Evolutionary conservation across 345 rosid genomes (phyloP).

Genomic region (Trapa incisa): DNA sequence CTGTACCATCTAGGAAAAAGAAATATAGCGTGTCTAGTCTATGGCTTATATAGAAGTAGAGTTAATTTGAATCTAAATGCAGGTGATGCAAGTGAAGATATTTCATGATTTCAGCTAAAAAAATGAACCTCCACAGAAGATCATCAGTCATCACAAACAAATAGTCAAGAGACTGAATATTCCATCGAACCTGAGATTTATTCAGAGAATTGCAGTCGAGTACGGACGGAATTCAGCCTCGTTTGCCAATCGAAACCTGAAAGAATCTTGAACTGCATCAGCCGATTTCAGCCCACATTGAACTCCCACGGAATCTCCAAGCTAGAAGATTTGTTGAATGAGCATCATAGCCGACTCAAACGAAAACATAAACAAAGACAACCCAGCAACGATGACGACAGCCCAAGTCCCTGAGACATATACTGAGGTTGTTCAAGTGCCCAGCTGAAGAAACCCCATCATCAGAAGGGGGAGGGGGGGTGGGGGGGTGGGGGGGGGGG

Average conservation of each 20-base stretch:
- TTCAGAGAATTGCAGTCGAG: slow-evolving; percentile 26
- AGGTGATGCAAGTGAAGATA: neutral
- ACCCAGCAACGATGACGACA: neutral
- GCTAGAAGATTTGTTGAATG: slow-evolving; percentile 1
- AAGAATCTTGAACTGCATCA: slow-evolving; percentile 10
- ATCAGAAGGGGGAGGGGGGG: slow-evolving; percentile 1
- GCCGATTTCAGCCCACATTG: slow-evolving; percentile 19
- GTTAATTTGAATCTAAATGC: neutral
- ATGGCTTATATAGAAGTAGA: neutral
- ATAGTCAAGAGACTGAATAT: neutral
- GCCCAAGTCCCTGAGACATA: neutral
- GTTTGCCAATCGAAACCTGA: slow-evolving; percentile 26
- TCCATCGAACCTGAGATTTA: slow-evolving; percentile 1
- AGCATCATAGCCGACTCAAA: neutral
- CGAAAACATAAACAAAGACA: slow-evolving; percentile 4
- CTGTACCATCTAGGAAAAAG: neutral
- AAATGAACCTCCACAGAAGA: slow-evolving; percentile 7
- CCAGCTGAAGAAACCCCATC: slow-evolving; percentile 6
- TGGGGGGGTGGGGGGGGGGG: no score
- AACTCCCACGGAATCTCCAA: slow-evolving; percentile 4
- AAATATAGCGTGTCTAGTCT: neutral
- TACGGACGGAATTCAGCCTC: slow-evolving; percentile 44
- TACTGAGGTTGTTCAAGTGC: neutral
- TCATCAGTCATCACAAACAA: neutral
- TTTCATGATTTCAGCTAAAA: no score